Evolutionary conservation across 2,329 filamentous ascomycete species (phyloP).

Genomic region (Talaromyces amestolkiae): DNA sequence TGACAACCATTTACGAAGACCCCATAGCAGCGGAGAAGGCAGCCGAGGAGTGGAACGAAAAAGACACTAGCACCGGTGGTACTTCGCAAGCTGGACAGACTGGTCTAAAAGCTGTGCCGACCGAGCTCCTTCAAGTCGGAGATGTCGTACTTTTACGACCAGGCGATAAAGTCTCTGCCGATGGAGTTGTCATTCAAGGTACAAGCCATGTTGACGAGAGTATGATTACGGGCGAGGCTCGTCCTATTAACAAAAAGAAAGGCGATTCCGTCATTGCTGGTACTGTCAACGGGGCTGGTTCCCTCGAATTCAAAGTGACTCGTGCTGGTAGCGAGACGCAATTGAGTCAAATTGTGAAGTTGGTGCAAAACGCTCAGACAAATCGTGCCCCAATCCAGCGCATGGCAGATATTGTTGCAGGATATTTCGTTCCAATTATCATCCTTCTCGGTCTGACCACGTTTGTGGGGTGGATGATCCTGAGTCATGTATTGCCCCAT

Average conservation of each 20-base stretch:
- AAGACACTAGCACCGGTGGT: conserved; percentile 6
- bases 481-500: conserved; percentile 78
- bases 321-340: conserved; percentile 92
- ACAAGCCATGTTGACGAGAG: conserved; percentile 95
- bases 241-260: conserved; percentile 87
- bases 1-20: conserved; percentile 94
- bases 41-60: conserved; percentile 68
- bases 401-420: conserved; percentile 84
- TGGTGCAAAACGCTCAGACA: conserved; percentile 97
- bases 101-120: conserved; percentile 86
- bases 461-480: conserved; percentile 89
- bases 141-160: conserved; percentile 91
- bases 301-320: conserved; percentile 88
- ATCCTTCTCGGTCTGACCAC: conserved; percentile 79
- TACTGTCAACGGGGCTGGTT: conserved; percentile 90
- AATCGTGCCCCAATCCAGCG: conserved; percentile 91
- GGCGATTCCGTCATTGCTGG: conserved; percentile 81
- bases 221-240: conserved; percentile 97
- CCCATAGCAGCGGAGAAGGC: conserved; percentile 90
- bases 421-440: conserved; percentile 90
- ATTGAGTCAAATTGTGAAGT: conserved; percentile 93
- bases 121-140: conserved; percentile 88
- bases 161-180: conserved; percentile 94
- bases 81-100: conserved; percentile 42
- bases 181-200: conserved; percentile 80